These are phyloP conservation scores for Coemansia sp. DNA, from an alignment of 192 early-diverging fungal species.

Conservation along the genomic window DNA sequence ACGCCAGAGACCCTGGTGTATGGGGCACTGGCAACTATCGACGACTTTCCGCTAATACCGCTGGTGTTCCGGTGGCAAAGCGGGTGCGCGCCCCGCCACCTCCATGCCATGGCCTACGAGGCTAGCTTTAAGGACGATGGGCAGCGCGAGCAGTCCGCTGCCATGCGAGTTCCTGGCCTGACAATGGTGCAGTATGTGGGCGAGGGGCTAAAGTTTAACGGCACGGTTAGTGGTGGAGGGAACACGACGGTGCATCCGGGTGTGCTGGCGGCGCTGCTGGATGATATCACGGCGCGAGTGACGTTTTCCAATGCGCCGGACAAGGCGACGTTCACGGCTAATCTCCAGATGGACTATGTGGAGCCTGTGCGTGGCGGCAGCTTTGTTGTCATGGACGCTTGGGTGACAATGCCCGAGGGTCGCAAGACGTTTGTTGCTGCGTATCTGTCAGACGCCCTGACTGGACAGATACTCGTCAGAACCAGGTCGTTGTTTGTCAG, in stretches of 20 bases:
- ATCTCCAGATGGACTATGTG: constrained; percentile 40
- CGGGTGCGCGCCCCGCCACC: constrained; percentile 12
- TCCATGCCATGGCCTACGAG: constrained; percentile 4
- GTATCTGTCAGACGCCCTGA: constrained; percentile 24
- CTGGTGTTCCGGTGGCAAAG: constrained; percentile 29
- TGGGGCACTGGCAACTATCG: constrained; percentile 17
- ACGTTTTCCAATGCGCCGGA: constrained; percentile 23
- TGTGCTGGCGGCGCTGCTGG: constrained; percentile 25
- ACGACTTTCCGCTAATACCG: constrained; percentile 18
- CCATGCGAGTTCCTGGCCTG: constrained; percentile 18
- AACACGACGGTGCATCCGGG: constrained; percentile 17
- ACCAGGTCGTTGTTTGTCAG: constrained; percentile 37
- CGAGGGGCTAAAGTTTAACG: constrained; percentile 11
- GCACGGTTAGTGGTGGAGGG: neutral
- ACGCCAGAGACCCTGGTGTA: constrained; percentile 26
- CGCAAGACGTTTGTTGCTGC: constrained; percentile 37
- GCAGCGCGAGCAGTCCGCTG: neutral
- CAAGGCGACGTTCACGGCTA: constrained; percentile 39
- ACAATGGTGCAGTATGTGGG: constrained; percentile 40
- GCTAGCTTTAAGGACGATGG: constrained; percentile 9
- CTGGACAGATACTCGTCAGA: constrained; percentile 17
- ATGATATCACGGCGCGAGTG: constrained; percentile 37
- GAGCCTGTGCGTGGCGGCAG: constrained; percentile 7
- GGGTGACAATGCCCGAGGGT: constrained; percentile 36
- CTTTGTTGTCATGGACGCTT: constrained; percentile 38